A percentile compares a stretch with the other conserved stretches of the same genome.
Evolutionary conservation across 371 early-diverging fungal species (phyloP).

Genomic region (Syncephalastrum racemosum): DNA sequence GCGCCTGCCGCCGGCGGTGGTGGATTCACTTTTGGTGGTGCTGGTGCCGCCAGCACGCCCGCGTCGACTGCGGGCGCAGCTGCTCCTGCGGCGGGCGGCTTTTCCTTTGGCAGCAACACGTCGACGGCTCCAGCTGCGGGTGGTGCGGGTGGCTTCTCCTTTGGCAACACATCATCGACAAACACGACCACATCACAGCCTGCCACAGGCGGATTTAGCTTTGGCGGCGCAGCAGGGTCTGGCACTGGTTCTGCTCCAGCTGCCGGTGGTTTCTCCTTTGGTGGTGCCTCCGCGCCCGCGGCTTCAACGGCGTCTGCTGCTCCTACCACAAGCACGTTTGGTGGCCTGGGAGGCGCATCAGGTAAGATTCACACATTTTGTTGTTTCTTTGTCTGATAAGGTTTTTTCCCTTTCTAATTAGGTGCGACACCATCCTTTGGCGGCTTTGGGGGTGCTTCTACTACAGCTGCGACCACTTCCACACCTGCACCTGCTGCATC

Average conservation of each 20-base stretch:
- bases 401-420: too few relatives aligned
- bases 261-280: slow-evolving; percentile 9
- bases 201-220: slow-evolving; percentile 15
- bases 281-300: slow-evolving; percentile 5
- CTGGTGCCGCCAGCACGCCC: slow-evolving; percentile 15
- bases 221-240: slow-evolving; percentile 9
- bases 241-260: slow-evolving; percentile 9
- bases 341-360: too few relatives aligned
- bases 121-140: slow-evolving; percentile 13
- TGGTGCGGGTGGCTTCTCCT: slow-evolving; percentile 17
- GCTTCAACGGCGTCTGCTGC: slow-evolving; percentile 12
- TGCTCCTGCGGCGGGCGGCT: slow-evolving; percentile 7
- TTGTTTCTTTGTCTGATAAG: too few relatives aligned
- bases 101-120: slow-evolving; percentile 6
- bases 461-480: slow-evolving; percentile 11
- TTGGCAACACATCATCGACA: slow-evolving; percentile 8
- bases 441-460: slow-evolving; percentile 13
- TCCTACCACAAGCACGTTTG: not conserved
- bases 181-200: not conserved
- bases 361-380: too few relatives aligned
- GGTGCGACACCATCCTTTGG: slow-evolving; percentile 6
- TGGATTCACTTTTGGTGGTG: slow-evolving; percentile 11
- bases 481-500: slow-evolving; percentile 9
- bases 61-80: slow-evolving; percentile 2
- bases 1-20: slow-evolving; percentile 9